phyloP scores from a whole-genome alignment of 164 flowering plant species.

The Magnolia changhungtana region DNA sequence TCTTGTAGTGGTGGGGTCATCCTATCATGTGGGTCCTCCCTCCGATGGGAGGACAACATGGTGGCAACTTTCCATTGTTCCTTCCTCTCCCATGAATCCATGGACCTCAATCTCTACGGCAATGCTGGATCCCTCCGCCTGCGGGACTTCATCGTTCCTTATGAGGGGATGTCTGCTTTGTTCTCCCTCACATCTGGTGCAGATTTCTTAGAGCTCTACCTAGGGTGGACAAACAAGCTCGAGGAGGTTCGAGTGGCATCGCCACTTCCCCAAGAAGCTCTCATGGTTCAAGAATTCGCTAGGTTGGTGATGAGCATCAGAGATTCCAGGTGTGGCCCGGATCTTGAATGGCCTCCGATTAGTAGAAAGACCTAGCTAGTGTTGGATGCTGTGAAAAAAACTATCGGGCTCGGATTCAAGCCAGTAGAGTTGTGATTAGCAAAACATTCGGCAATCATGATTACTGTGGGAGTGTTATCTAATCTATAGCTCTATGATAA shows the following conservation, averaged over 20 bases:
- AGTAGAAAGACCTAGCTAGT: slow-evolving; percentile 36
- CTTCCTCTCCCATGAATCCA: slow-evolving; percentile 26
- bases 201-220: slow-evolving; percentile 13
- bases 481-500: no score
- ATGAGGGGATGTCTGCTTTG: slow-evolving; percentile 18
- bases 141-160: slow-evolving; percentile 31
- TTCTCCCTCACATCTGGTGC: slow-evolving; percentile 13
- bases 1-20: slow-evolving; percentile 25
- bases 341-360: slow-evolving; percentile 25
- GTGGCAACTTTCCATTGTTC: slow-evolving; percentile 41
- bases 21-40: slow-evolving; percentile 30
- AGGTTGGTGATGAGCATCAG: slow-evolving; percentile 18
- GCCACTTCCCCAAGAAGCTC: slow-evolving; percentile 39
- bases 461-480: neutral
- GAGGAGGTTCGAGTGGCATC: slow-evolving; percentile 12
- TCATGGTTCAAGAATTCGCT: slow-evolving; percentile 35
- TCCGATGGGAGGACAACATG: slow-evolving; percentile 35
- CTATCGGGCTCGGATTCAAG: slow-evolving; percentile 24
- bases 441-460: neutral
- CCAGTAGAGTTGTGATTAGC: slow-evolving; percentile 10
- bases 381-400: slow-evolving; percentile 31
- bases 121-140: slow-evolving; percentile 24
- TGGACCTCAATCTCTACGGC: slow-evolving; percentile 24
- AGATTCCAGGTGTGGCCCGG: slow-evolving; percentile 15
- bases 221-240: slow-evolving; percentile 22